phyloP scores from a whole-genome alignment of 169 alveolate genomes.

The Cryptosporidium felis region DNA sequence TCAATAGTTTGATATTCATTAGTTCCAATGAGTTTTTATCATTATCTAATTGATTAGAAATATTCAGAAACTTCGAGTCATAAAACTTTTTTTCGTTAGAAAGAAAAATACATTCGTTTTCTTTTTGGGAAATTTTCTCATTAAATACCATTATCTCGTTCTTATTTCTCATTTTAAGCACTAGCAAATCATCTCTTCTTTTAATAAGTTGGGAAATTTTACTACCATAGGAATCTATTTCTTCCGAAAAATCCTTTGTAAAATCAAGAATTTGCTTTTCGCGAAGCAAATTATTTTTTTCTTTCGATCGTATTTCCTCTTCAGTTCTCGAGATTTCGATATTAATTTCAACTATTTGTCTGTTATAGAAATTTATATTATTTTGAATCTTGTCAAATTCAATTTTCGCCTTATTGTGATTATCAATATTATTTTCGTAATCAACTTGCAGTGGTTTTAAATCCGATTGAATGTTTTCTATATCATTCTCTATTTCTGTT shows the following conservation, averaged over 20 bases:
- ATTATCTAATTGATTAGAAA: neutral
- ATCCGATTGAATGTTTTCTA: neutral
- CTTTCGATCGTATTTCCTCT: neutral
- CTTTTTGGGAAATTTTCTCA: neutral
- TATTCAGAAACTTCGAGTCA: neutral
- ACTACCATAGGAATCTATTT: neutral
- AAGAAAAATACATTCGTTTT: neutral
- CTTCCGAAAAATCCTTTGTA: neutral
- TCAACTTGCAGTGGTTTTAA: neutral
- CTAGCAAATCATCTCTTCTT: neutral
- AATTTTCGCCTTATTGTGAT: neutral
- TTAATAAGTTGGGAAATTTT: neutral
- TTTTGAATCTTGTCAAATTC: neutral
- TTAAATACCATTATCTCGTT: neutral
- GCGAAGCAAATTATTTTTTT: neutral
- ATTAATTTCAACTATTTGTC: neutral
- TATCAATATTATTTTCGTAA: neutral
- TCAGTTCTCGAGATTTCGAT: neutral
- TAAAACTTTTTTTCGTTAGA: neutral
- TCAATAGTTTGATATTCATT: no score
- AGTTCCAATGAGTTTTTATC: neutral
- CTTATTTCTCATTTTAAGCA: neutral
- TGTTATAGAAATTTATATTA: neutral
- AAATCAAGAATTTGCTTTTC: neutral
- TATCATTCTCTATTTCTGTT: neutral